Evolutionary conservation across 306 rosid species (phyloP), one percentile per base, ranked within the genome.

Genomic region (Echinosophora koreensis): DNA sequence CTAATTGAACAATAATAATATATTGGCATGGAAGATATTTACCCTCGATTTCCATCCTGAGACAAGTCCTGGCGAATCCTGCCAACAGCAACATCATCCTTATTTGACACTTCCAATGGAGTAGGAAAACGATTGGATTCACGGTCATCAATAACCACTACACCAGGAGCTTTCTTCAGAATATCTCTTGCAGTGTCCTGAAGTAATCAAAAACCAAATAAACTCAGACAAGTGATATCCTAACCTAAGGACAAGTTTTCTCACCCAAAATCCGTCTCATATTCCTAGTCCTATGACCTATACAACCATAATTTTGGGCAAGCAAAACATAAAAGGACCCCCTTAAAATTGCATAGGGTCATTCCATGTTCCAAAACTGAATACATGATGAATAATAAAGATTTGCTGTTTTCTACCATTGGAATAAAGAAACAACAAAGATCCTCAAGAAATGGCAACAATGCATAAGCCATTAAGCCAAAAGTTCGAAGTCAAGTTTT

Each of bases 61-160:
- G 99, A 95, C 63, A 92, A 77, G 81, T 95, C 99, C 8, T 85
- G 89, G 63, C 98, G 94, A 46, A 95, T 95, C 76, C 98, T 85
- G 66, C 99, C 99, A 17, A 95, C 97, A 3, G 99, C 99, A 72
- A 92, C 90, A 79, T 88, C 89, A 38, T 95, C 99, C 78, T 92
- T 92, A 80, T 91, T 95, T 34, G 99, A 95, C 63, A 95, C 99
- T 80, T 91, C 93, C 80, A 92, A 77, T 4, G 99, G 99, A 12
- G 99, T 95, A 30, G 99, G 99, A 79, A 95, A 95, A 70, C 76
- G 83, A 84, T 95, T 95, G 3, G 97, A 71, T 73, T 84, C 80
- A 11, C 98, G 86, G 58, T 92, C 93, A 72, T 95, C 99, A 50
- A 95, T 89, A 70, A 95, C 88, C 84, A 92, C 97, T 46, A 95